phyloP scores from a whole-genome alignment of 140 eudicot genomes.

The Artemisia princeps region DNA sequence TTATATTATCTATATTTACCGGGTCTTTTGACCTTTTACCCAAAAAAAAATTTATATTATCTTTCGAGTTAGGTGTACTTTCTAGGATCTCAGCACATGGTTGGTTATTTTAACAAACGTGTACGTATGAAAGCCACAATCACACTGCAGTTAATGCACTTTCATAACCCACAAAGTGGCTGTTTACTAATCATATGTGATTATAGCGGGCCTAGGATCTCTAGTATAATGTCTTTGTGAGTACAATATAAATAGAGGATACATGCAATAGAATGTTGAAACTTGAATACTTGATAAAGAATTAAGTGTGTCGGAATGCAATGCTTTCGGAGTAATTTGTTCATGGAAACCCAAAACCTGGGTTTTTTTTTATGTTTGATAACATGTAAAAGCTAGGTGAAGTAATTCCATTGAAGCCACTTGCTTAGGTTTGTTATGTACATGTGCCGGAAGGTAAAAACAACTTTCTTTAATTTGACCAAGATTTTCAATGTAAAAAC shows the following conservation, averaged over 20 bases:
- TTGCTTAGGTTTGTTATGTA: conserved; percentile 64
- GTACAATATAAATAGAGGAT: neutral
- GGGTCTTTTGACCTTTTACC: too few relatives aligned
- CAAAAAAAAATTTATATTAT: too few relatives aligned
- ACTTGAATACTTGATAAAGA: conserved; percentile 24
- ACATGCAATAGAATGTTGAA: conserved; percentile 41
- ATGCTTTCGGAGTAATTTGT: conserved; percentile 66
- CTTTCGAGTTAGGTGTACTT: too few relatives aligned
- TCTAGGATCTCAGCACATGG: too few relatives aligned
- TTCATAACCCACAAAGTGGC: too few relatives aligned
- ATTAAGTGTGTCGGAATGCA: conserved; percentile 71
- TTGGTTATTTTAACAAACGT: too few relatives aligned
- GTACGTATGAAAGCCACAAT: too few relatives aligned
- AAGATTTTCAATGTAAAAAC: conserved; percentile 29
- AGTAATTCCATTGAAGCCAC: conserved; percentile 55
- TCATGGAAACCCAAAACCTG: conserved; percentile 61
- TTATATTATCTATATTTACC: too few relatives aligned
- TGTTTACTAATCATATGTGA: too few relatives aligned
- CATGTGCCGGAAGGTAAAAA: conserved; percentile 60
- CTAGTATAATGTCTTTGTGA: too few relatives aligned
- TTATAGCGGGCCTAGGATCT: too few relatives aligned
- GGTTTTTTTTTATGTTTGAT: conserved; percentile 38
- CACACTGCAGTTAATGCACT: too few relatives aligned
- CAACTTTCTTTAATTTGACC: conserved; percentile 52
- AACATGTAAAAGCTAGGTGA: conserved; percentile 35